phyloP scores from a whole-genome alignment of 176 grass and related monocot species.

The Puccinellia tenuiflora region DNA sequence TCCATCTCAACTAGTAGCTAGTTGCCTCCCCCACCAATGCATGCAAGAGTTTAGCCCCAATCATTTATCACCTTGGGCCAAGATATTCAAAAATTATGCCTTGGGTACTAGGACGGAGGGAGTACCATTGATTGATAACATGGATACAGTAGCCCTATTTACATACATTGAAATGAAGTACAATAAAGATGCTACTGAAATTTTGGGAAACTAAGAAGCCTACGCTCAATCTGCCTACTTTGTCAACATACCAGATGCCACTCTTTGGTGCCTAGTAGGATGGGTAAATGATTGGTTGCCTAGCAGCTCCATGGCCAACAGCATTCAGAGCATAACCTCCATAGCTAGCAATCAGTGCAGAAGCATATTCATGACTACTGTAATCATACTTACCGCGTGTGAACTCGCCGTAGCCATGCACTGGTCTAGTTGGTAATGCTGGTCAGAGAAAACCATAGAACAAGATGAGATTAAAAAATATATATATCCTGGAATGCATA shows the following conservation, averaged over 20 bases:
- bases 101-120: no score
- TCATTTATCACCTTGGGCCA: no score
- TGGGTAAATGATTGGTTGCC: constrained; percentile 24
- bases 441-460: constrained; percentile 4
- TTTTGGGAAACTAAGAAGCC: not conserved
- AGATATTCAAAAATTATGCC: no score
- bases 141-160: not conserved
- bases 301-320: constrained; percentile 9
- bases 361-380: constrained; percentile 49
- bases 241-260: not conserved
- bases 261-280: constrained; percentile 20
- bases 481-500: not conserved
- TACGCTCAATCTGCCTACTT: not conserved
- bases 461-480: not conserved
- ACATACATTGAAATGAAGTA: constrained; percentile 9
- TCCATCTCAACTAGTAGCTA: no score
- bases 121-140: not conserved
- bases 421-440: constrained; percentile 35
- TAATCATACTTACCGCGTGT: constrained; percentile 40
- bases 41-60: no score
- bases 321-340: constrained; percentile 29
- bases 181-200: not conserved
- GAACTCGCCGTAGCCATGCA: constrained; percentile 20
- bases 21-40: no score
- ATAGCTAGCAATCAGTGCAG: constrained; percentile 21